Base-by-base conservation (phyloP, 768 basidiomycete species). In the Termitomyces sp. region DNA sequence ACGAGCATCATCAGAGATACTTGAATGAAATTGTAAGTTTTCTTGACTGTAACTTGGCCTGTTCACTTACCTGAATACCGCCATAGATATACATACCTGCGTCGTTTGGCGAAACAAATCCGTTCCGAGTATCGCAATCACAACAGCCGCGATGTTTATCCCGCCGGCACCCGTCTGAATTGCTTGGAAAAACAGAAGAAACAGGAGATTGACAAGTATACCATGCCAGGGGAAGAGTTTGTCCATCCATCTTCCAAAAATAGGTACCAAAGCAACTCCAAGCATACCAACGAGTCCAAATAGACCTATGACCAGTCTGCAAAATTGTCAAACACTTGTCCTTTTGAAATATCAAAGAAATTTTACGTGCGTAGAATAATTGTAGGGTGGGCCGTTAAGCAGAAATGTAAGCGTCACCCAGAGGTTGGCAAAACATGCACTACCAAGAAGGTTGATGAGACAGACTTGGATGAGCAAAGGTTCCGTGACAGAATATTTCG, bases 391-490 rank as follows among this genome's bases (percentile, higher is more conserved):
- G 5, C 85, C 88, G 8, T 85, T 86, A 2, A 96, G 83, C 22
- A 94, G 73, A 74, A 94, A 95, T 0, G 92, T 92, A 59, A 90
- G 68, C 0, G 87, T 88, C 4, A 88, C 86, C 87, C 87, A 86
- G 61, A 84, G 86, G 61, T 75, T 79, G 12, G 73, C 76, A 64
- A 80, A 81, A 50, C 72, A 85, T 51, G 83, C 86, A 26, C 86
- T 86, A 58, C 79, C 80, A 13, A 76, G 79, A 16, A 90, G 66
- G 61, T 84, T 81, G 64, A 90, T 76, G 60, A 90, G 69, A 59
- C 79, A 74, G 2, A 78, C 74, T 67, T 94, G 92, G 10, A 92
- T 78, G 31, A 95, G 72, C 22, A 87, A 71, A 0, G 93, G 92
- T 68, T 94, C 90, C 0, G 88, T 94, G 37, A 86, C 76, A 0